Base-by-base conservation (phyloP, 768 basidiomycete species). In the Lentinula sp. region DNA sequence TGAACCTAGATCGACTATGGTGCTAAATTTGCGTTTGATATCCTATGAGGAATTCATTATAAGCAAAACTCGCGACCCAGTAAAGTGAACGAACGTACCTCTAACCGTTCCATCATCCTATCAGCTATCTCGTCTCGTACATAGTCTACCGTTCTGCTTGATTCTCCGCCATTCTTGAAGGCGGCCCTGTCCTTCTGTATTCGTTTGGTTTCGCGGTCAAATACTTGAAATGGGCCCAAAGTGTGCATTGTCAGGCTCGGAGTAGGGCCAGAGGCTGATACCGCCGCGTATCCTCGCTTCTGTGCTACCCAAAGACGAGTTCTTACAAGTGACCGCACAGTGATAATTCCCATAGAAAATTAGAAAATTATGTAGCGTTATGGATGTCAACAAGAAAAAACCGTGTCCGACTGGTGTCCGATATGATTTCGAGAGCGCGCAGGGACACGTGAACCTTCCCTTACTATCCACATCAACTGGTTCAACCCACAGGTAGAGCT, bases 41-140 rank as follows among this genome's bases (percentile, higher is more conserved):
- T 99, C 96, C 96, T 98, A 68, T 4, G 49, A 23, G 50, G 51
- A 66, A 46, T 46, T 39, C 37, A 8, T 13, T 39, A 39, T 39
- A 9, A 13, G 37, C 2, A 39, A 39, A 39, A 9, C 13, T 39
- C 37, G 28, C 28, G 28, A 3, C 28, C 28, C 28, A 28, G 55
- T 36, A 41, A 57, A 54, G 52, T 64, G 45, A 62, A 46, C 64
- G 46, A 61, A 37, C 76, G 64, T 69, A 94, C 96, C 78, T 91
- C 73, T 64, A 99, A 83, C 59, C 96, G 81, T 69, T 98, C 96
- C 74, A 93, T 84, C 82, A 98, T 83, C 62, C 89, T 80, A 64
- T 94, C 91, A 20, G 95, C 94, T 8, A 95, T 86, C 70, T 96
- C 96, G 60, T 93, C 84, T 45, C 93, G 83, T 33, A 99, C 77